phyloP scores from a whole-genome alignment of 2,329 filamentous ascomycete genomes.

The Westerdykella sp. region DNA sequence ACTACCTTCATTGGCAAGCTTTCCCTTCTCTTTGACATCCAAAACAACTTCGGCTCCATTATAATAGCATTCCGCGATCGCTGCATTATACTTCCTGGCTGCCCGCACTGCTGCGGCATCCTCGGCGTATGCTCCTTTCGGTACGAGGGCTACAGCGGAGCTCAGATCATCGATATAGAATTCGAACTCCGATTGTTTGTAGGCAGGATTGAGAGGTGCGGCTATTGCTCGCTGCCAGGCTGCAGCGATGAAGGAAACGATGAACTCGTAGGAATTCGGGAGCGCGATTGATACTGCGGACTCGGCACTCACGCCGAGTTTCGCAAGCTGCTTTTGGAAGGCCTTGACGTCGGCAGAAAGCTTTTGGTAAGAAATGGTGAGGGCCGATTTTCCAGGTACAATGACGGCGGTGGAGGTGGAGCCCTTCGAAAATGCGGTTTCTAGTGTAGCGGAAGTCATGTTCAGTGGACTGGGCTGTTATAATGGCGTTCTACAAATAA shows the following conservation, averaged over 20 bases:
- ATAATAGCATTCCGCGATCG: conserved; percentile 84
- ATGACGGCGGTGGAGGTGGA: conserved; percentile 60
- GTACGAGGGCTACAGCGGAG: conserved; percentile 71
- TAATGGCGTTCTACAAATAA: not conserved
- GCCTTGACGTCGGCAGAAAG: conserved; percentile 59
- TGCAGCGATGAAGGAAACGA: conserved; percentile 77
- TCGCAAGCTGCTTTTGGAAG: conserved; percentile 74
- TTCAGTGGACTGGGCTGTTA: not conserved
- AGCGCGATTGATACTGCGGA: conserved; percentile 77
- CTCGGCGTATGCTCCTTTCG: conserved; percentile 60
- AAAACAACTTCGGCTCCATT: conserved; percentile 64
- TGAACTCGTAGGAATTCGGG: conserved; percentile 81
- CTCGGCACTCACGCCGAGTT: conserved; percentile 61
- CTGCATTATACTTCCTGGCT: conserved; percentile 70
- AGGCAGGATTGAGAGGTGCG: conserved; percentile 79
- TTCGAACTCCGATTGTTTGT: conserved; percentile 86
- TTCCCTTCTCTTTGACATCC: conserved; percentile 71
- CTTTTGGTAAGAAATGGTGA: conserved; percentile 64
- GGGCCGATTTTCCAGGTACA: conserved; percentile 60
- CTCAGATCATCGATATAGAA: conserved; percentile 87
- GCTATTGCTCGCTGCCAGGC: conserved; percentile 80
- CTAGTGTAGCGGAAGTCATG: conserved; percentile 54
- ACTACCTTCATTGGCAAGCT: conserved; percentile 50
- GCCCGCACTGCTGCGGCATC: conserved; percentile 68
- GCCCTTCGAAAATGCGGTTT: conserved; percentile 50